phyloP scores from a whole-genome alignment of 768 basidiomycete genomes.

The Leucosporidium creatinivorum region DNA sequence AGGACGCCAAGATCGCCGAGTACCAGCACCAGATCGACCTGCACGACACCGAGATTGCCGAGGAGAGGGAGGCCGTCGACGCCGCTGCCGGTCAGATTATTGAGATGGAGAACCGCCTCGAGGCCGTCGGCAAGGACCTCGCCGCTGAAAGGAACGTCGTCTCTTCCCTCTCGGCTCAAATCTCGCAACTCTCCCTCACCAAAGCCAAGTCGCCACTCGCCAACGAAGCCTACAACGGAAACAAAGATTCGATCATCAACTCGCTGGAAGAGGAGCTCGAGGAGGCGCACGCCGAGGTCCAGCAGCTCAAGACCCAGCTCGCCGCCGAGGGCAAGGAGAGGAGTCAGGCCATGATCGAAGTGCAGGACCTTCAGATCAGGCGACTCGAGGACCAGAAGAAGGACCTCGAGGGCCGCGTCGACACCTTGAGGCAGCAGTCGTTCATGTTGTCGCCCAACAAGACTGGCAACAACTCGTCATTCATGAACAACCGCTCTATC shows the following conservation, averaged over 20 bases:
- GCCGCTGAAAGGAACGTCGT: constrained; percentile 19
- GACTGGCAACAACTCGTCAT: constrained; percentile 29
- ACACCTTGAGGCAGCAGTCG: constrained; percentile 31
- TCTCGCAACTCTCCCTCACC: constrained; percentile 24
- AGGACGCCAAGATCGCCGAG: constrained; percentile 16
- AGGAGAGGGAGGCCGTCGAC: constrained; percentile 30
- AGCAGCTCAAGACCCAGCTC: constrained; percentile 58
- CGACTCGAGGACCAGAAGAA: constrained; percentile 69
- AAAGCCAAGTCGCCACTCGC: constrained; percentile 28
- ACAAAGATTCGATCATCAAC: constrained; percentile 19
- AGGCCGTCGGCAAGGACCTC: constrained; percentile 11
- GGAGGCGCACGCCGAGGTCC: constrained; percentile 67
- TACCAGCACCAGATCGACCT: constrained; percentile 15
- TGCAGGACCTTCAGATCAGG: constrained; percentile 67
- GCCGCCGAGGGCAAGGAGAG: constrained; percentile 63
- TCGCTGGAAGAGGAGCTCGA: constrained; percentile 66
- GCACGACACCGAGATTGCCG: constrained; percentile 12
- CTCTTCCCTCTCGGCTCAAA: constrained; percentile 17
- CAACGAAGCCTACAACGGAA: constrained; percentile 19
- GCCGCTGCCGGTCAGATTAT: constrained; percentile 27
- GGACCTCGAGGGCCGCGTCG: constrained; percentile 64
- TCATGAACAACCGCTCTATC: constrained; percentile 25
- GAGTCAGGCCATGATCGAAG: constrained; percentile 34
- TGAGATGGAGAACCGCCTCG: constrained; percentile 22
- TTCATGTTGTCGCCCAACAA: constrained; percentile 4